Evolutionary conservation across 805 yeast species (phyloP).

Genomic region (Ogataea henricii): DNA sequence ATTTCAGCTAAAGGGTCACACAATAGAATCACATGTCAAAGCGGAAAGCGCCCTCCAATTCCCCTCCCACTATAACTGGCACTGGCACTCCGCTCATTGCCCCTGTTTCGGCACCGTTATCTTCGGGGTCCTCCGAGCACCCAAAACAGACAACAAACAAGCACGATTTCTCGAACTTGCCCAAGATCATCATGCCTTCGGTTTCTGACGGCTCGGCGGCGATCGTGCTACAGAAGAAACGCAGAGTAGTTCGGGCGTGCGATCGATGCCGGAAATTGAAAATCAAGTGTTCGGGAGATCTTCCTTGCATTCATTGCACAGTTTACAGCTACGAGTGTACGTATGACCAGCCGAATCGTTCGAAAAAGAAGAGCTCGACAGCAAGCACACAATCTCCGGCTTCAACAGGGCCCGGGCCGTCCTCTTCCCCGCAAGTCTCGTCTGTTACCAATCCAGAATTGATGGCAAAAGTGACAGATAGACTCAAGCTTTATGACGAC

Average conservation of each 20-base stretch:
- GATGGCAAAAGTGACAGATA: conserved; percentile 34
- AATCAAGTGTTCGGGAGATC: conserved; percentile 52
- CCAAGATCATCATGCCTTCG: conserved; percentile 32
- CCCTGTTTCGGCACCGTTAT: conserved; percentile 1
- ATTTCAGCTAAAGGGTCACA: background rate
- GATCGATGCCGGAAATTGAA: conserved; percentile 52
- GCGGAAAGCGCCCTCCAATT: conserved; percentile 2
- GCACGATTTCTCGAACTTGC: conserved; percentile 21
- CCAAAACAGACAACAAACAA: conserved; percentile 8
- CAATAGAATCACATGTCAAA: conserved; percentile 1
- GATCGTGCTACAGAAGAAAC: conserved; percentile 30
- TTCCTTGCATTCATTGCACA: conserved; percentile 64
- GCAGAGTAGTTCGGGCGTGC: conserved; percentile 52
- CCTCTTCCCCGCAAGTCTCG: conserved; percentile 12
- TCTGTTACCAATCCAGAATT: conserved; percentile 25
- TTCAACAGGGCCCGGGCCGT: conserved; percentile 15
- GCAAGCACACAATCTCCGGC: background rate
- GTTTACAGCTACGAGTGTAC: conserved; percentile 85
- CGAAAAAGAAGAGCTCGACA: conserved; percentile 38
- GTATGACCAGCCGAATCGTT: conserved; percentile 65
- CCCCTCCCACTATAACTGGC: background rate
- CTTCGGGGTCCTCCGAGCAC: too few species aligned
- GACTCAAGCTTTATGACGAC: conserved; percentile 36
- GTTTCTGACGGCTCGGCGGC: conserved; percentile 18
- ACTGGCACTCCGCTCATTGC: conserved; percentile 5